A percentile compares a stretch with the other conserved stretches of the same genome.
Conservation (phyloP, 2,329 filamentous ascomycete genomes). For the Penicillium sp. region DNA sequence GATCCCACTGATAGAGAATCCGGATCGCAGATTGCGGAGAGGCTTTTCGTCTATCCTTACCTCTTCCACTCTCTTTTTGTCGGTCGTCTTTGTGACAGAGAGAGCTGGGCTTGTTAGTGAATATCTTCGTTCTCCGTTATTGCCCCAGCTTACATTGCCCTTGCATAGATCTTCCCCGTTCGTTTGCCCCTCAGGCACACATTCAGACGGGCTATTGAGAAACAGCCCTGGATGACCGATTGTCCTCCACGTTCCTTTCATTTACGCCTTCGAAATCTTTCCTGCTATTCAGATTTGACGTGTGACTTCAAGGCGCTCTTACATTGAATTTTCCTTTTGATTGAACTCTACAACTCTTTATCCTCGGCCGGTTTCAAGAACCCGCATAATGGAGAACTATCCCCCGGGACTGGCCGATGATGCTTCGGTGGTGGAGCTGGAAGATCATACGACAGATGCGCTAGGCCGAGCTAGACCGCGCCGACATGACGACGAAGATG, state of each 20-base stretch:
- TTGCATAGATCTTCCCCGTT: conserved; percentile 19
- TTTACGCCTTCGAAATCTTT: conserved; percentile 9
- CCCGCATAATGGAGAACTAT: conserved; percentile 82
- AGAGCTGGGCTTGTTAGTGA: conserved; percentile 22
- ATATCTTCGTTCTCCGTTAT: not conserved
- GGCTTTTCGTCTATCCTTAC: conserved; percentile 17
- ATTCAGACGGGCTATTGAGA: conserved; percentile 12
- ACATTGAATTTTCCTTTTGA: conserved; percentile 3
- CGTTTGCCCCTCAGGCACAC: conserved; percentile 34
- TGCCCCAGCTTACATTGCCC: conserved; percentile 9
- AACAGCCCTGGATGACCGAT: conserved; percentile 21
- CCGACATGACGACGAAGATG: conserved; percentile 83
- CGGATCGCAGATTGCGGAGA: conserved; percentile 24
- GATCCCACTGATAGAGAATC: conserved; percentile 33
- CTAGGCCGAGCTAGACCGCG: conserved; percentile 64
- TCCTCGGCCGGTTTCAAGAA: conserved; percentile 66
- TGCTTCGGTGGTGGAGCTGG: conserved; percentile 53
- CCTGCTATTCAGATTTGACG: not conserved
- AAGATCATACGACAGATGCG: conserved; percentile 64
- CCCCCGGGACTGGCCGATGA: conserved; percentile 17
- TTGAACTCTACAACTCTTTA: not conserved
- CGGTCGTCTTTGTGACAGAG: conserved; percentile 23
- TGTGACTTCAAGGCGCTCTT: conserved; percentile 3
- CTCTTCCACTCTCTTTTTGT: conserved; percentile 25
- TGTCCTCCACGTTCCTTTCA: conserved; percentile 30